These are phyloP conservation scores for Ceratobasidium sp. DNA, from an alignment of 1,284 basidiomycete genomes.

Conservation along the genomic window DNA sequence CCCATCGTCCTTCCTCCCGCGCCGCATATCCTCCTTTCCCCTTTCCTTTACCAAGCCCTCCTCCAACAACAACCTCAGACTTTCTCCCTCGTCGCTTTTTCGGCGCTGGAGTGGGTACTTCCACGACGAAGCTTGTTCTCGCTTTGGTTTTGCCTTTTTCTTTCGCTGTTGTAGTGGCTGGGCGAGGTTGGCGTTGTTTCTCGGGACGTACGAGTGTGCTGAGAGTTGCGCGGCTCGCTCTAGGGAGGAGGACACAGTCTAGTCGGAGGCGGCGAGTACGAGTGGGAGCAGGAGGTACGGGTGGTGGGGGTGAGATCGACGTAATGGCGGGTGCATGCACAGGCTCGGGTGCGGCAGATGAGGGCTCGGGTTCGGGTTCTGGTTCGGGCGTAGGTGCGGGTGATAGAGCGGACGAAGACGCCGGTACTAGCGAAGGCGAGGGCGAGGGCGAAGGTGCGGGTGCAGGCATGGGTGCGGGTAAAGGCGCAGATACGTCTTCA, in stretches of 20 bases:
- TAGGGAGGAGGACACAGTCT: slow-evolving; percentile 34
- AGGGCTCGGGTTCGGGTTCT: neutral
- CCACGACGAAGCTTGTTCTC: neutral
- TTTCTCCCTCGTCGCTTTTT: slow-evolving; percentile 7
- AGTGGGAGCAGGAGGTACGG: neutral
- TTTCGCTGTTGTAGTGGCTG: neutral
- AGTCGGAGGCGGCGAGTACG: slow-evolving; percentile 7
- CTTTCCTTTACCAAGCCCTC: slow-evolving; percentile 9
- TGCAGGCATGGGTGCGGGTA: neutral
- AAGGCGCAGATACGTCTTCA: neutral
- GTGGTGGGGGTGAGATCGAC: neutral
- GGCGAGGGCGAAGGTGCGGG: neutral
- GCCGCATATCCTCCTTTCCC: slow-evolving; percentile 10
- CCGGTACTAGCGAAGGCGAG: too few relatives aligned
- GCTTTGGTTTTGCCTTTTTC: neutral
- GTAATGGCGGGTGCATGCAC: too few relatives aligned
- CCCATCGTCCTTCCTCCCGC: slow-evolving; percentile 7
- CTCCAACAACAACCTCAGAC: neutral
- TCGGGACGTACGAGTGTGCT: slow-evolving; percentile 10
- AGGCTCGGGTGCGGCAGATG: too few relatives aligned
- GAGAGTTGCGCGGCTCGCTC: slow-evolving; percentile 1
- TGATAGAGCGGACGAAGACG: too few relatives aligned
- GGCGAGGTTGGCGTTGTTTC: neutral
- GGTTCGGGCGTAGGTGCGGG: neutral
- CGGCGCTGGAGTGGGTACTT: slow-evolving; percentile 2